Evolutionary conservation across 495 filamentous ascomycete genomes (phyloP), one percentile per base, ranked within the genome.

Genomic region (Jackrogersella multiformis): DNA sequence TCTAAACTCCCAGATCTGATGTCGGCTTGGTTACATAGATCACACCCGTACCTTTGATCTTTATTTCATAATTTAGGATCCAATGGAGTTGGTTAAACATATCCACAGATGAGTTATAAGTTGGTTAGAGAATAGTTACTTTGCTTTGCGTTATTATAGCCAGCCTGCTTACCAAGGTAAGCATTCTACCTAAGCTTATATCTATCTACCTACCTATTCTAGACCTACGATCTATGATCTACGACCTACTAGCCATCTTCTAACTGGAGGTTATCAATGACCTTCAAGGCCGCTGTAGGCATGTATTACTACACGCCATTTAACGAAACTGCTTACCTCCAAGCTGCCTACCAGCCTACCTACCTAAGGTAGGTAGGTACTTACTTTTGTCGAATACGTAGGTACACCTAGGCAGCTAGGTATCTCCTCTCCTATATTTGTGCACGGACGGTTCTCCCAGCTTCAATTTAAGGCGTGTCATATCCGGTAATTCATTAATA

Each of bases 401-500:
- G n/a, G n/a, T n/a, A n/a, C n/a, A n/a, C n/a, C n/a, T n/a, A n/a
- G n/a, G n/a, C n/a, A n/a, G n/a, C n/a, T n/a, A n/a, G n/a, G n/a
- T n/a, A n/a, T n/a, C n/a, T n/a, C n/a, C n/a, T n/a, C n/a, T n/a
- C 21, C 23, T 5, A 5, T 42, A 48, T 61, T 38, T 30, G 16
- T 15, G 38, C 49, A 55, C 38, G 32, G 63, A 55, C 21, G 5
- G 44, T 44, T n/a, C 20, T 21, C 26, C 45, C 44, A 20, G 23
- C 32, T 41, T 59, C 38, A 41, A 53, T 39, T 12, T 58, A 52
- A 8, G 28, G 12, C 10, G 36, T 38, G 28, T 35, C 52, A 21
- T 52, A 49, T 61, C 9, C 35, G 20, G 55, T 34, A 61, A 69
- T 45, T 44, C 35, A 54, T 61, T 61, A 49, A 61, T 52, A 49